phyloP scores from a whole-genome alignment of 169 alveolate genomes.

The Cryptosporidium canis region DNA sequence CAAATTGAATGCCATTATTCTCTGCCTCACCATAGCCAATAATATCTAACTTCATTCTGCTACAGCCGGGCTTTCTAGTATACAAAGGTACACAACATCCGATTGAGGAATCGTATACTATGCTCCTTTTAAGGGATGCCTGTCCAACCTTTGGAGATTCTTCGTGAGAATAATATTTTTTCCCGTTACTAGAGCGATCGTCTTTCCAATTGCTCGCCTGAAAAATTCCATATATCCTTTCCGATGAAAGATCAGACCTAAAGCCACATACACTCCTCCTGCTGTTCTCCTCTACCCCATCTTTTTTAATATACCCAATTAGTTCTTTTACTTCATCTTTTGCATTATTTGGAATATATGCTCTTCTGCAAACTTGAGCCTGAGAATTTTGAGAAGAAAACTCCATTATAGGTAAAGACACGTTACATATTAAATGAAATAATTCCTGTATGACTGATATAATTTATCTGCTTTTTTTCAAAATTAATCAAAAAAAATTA shows the following conservation, averaged over 20 bases:
- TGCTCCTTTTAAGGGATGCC: conserved; percentile 7
- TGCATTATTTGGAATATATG: conserved; percentile 12
- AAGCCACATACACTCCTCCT: neutral
- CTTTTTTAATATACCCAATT: neutral
- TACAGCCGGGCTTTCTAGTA: conserved; percentile 62
- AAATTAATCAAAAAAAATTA: neutral
- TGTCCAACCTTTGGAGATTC: neutral
- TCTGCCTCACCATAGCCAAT: conserved; percentile 47
- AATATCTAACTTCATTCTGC: conserved; percentile 47
- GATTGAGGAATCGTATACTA: conserved; percentile 14
- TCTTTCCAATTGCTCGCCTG: neutral
- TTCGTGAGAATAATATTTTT: conserved; percentile 39
- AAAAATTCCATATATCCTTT: neutral
- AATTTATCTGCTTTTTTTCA: neutral
- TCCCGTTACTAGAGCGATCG: neutral
- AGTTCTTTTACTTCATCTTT: conserved; percentile 36
- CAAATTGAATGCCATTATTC: neutral
- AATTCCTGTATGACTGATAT: neutral
- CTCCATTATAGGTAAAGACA: conserved; percentile 10
- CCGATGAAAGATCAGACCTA: conserved; percentile 31
- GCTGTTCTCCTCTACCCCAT: neutral
- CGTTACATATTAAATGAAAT: neutral
- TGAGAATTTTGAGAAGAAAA: conserved; percentile 14
- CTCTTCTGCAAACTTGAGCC: conserved; percentile 19
- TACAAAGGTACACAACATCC: conserved; percentile 50